These are phyloP conservation scores for Umbelopsis ramanniana DNA, from an alignment of 192 early-diverging fungal genomes.

Conservation along the genomic window DNA sequence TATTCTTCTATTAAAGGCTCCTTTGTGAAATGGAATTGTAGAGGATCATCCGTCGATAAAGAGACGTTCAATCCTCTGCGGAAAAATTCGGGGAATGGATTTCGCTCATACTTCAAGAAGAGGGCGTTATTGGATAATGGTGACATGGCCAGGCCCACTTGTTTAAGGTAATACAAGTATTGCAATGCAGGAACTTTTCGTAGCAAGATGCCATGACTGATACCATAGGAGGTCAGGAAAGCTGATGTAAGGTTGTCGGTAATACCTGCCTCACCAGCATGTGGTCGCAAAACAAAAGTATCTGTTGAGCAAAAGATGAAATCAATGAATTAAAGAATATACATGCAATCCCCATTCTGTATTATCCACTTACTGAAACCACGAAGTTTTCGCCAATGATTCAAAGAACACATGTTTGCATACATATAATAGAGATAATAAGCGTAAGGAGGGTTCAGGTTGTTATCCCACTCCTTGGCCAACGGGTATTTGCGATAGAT, in stretches of 20 bases:
- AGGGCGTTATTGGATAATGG: slow-evolving; percentile 93
- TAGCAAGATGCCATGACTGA: slow-evolving; percentile 87
- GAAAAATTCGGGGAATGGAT: slow-evolving; percentile 86
- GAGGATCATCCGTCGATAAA: slow-evolving; percentile 87
- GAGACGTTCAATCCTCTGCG: slow-evolving; percentile 88
- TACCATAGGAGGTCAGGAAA: slow-evolving; percentile 81
- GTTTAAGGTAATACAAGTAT: slow-evolving; percentile 90
- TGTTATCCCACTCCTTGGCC: slow-evolving; percentile 55
- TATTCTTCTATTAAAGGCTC: slow-evolving; percentile 96
- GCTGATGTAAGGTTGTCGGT: slow-evolving; percentile 87
- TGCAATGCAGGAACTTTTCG: slow-evolving; percentile 91
- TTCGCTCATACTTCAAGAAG: slow-evolving; percentile 87
- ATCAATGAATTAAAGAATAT: no score
- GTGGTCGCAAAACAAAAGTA: slow-evolving; percentile 89
- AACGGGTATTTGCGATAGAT: slow-evolving; percentile 80
- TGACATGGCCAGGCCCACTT: slow-evolving; percentile 94
- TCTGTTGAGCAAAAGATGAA: slow-evolving; percentile 36
- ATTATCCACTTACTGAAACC: slow-evolving; percentile 63
- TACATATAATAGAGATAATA: slow-evolving; percentile 91
- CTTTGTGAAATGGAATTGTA: slow-evolving; percentile 95
- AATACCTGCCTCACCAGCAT: slow-evolving; percentile 90
- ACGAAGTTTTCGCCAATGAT: slow-evolving; percentile 70
- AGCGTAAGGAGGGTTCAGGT: slow-evolving; percentile 84
- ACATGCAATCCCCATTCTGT: neutral
- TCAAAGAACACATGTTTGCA: slow-evolving; percentile 81